Conservation (phyloP, 305 asterid genomes). For the Fraxinus nigra region DNA sequence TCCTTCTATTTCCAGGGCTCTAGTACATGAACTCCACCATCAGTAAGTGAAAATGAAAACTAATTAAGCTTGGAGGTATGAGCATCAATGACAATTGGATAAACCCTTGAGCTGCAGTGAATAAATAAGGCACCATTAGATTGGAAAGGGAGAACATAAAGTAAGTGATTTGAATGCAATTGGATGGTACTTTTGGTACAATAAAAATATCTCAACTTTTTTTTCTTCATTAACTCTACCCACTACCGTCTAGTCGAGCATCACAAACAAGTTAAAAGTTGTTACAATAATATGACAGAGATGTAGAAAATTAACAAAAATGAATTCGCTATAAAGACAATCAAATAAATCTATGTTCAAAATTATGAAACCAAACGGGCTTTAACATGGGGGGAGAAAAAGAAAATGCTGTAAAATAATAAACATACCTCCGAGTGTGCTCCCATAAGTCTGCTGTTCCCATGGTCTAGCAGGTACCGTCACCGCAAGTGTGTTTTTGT, state of each 20-base stretch:
- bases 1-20: conserved; percentile 36
- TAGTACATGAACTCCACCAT: conserved; percentile 32
- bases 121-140: not conserved
- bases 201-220: not conserved
- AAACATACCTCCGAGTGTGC: conserved; percentile 64
- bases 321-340: no score
- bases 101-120: conserved; percentile 21
- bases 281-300: no score
- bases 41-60: conserved; percentile 30
- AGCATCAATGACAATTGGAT: conserved; percentile 31
- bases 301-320: no score
- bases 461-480: conserved; percentile 91
- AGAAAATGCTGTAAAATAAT: not conserved
- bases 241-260: not conserved
- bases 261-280: not conserved
- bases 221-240: not conserved
- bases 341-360: no score
- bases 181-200: not conserved
- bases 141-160: not conserved
- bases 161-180: not conserved
- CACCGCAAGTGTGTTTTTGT: conserved; percentile 56
- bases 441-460: conserved; percentile 79
- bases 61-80: conserved; percentile 35
- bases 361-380: not conserved
- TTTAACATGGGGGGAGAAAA: not conserved